These are phyloP conservation scores for Barnettozyma sp. DNA, from an alignment of 805 yeast genomes.

Conservation along the genomic window DNA sequence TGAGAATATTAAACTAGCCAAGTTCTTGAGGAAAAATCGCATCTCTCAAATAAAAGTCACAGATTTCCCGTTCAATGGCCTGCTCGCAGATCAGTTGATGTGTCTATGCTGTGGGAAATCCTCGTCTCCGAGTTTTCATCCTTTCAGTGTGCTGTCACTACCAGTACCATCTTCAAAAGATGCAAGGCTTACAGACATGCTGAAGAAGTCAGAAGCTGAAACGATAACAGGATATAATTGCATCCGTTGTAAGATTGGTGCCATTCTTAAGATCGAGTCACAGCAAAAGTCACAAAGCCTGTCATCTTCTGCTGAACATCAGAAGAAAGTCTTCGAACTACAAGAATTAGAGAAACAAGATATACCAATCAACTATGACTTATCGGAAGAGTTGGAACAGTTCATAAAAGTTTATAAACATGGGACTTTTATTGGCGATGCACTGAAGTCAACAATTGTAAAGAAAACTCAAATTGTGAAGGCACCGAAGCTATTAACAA, in stretches of 20 bases:
- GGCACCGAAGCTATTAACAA: constrained; percentile 63
- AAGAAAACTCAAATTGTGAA: constrained; percentile 54
- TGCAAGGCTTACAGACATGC: constrained; percentile 45
- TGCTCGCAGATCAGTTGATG: constrained; percentile 54
- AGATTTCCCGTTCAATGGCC: constrained; percentile 68
- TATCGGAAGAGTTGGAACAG: constrained; percentile 42
- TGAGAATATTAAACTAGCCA: constrained; percentile 45
- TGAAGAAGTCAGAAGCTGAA: constrained; percentile 53
- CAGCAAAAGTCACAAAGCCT: constrained; percentile 15
- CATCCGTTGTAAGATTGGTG: constrained; percentile 52
- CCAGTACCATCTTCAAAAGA: constrained; percentile 54
- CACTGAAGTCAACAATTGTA: constrained; percentile 56
- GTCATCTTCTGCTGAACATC: constrained; percentile 25
- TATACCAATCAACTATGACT: constrained; percentile 55
- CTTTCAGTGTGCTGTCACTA: constrained; percentile 66
- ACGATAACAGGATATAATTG: constrained; percentile 79
- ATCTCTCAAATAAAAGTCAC: constrained; percentile 35
- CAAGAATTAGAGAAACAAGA: constrained; percentile 29
- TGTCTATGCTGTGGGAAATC: constrained; percentile 62
- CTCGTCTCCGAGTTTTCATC: constrained; percentile 51
- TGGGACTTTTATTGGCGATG: constrained; percentile 36
- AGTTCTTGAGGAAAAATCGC: constrained; percentile 21
- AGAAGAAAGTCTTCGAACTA: constrained; percentile 29
- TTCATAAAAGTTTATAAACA: constrained; percentile 42
- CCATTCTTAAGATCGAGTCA: constrained; percentile 32